Percentiles rank a stretch among this genome's conserved stretches.
phyloP scores from a whole-genome alignment of 139 green algal species.

The Coelastrella sp. region DNA sequence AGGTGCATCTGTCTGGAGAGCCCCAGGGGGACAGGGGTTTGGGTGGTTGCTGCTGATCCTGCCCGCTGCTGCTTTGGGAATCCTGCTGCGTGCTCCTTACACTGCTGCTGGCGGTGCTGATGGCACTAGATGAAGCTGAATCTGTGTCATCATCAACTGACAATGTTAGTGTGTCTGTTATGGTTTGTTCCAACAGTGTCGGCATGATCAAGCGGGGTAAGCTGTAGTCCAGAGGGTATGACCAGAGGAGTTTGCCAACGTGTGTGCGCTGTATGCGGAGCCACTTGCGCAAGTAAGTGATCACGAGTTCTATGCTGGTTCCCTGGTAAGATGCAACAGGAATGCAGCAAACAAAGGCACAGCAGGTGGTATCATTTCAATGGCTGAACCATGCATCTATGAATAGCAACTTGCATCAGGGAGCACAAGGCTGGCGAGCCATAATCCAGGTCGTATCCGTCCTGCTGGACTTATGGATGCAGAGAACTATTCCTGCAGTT shows the following conservation, averaged over 20 bases:
- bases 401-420: too few species aligned
- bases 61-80: background rate
- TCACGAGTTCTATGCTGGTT: constrained; percentile 35
- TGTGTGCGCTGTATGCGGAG: constrained; percentile 30
- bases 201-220: constrained; percentile 30
- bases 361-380: too few species aligned
- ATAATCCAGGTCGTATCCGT: too few species aligned
- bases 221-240: constrained; percentile 32
- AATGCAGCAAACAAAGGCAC: background rate
- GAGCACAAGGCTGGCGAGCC: too few species aligned
- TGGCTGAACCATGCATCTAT: too few species aligned
- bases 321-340: too few species aligned
- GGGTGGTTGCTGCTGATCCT: background rate
- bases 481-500: too few species aligned
- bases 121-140: background rate
- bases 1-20: constrained; percentile 2
- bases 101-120: background rate
- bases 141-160: background rate
- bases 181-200: background rate
- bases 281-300: constrained; percentile 40
- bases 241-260: constrained; percentile 33
- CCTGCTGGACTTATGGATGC: too few species aligned
- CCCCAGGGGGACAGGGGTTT: background rate
- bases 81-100: background rate
- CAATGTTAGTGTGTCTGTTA: too few species aligned